Percentiles rank a stretch among this genome's conserved stretches.
phyloP scores from a whole-genome alignment of 1,284 basidiomycete species.

The Moesziomyces globuligerus region DNA sequence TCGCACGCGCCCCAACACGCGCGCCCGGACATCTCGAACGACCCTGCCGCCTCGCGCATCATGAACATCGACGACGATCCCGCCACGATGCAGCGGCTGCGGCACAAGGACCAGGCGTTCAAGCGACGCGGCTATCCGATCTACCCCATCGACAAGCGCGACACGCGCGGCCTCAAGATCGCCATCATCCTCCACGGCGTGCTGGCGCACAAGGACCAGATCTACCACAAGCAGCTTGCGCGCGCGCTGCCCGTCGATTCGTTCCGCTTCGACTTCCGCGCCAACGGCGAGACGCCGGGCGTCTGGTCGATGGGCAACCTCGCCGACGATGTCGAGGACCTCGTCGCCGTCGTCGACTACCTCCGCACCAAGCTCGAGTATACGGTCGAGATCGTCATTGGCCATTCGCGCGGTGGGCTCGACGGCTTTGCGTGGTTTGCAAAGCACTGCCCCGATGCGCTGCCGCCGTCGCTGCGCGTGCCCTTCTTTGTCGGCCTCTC shows the following conservation, averaged over 20 bases:
- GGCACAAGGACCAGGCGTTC: constrained; percentile 28
- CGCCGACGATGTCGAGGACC: constrained; percentile 44
- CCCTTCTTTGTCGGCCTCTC: constrained; percentile 72
- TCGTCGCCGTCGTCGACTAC: constrained; percentile 31
- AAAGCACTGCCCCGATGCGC: constrained; percentile 33
- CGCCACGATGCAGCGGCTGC: constrained; percentile 18
- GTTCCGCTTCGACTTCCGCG: constrained; percentile 83
- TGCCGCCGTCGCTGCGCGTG: constrained; percentile 16
- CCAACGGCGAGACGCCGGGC: constrained; percentile 42
- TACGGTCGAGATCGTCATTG: constrained; percentile 32
- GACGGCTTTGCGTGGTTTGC: constrained; percentile 43
- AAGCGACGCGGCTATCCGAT: constrained; percentile 24
- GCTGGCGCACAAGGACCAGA: constrained; percentile 72
- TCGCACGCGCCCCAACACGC: neutral
- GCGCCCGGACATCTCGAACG: constrained; percentile 27
- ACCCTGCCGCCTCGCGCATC: constrained; percentile 5
- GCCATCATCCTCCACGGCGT: constrained; percentile 60
- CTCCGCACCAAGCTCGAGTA: constrained; percentile 35
- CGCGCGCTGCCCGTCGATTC: constrained; percentile 77
- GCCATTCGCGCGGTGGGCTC: constrained; percentile 34
- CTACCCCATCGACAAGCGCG: constrained; percentile 30
- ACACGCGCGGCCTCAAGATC: constrained; percentile 40
- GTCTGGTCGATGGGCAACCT: constrained; percentile 39
- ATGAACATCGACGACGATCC: constrained; percentile 22
- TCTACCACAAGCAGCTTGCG: constrained; percentile 80